Percentiles rank a stretch among this genome's conserved stretches.
Conservation (phyloP, 2,329 filamentous ascomycete genomes). For the Malbranchea cinnamomea region DNA sequence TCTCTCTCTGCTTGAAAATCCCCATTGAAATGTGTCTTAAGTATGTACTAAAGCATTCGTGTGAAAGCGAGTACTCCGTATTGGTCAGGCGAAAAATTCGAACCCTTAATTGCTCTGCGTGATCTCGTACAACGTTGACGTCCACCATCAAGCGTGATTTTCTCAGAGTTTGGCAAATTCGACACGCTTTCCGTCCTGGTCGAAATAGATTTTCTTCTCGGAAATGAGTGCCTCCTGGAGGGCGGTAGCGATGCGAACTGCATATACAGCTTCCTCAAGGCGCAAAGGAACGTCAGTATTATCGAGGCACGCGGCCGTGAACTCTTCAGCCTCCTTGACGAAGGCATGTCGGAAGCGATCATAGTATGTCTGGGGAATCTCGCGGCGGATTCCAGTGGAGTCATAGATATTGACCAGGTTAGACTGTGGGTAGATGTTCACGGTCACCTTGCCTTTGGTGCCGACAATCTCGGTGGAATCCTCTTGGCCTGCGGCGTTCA, state of each 20-base stretch:
- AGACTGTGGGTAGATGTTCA: constrained; percentile 43
- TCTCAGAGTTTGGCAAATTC: too few relatives aligned
- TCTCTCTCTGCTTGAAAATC: too few relatives aligned
- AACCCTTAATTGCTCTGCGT: too few relatives aligned
- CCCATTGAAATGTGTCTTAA: too few relatives aligned
- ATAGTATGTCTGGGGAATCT: constrained; percentile 49
- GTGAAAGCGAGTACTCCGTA: too few relatives aligned
- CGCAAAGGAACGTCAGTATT: constrained; percentile 40
- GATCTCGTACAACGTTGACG: too few relatives aligned
- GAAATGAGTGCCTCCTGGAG: constrained; percentile 42
- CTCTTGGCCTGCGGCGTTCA: constrained; percentile 55
- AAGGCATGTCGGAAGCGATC: constrained; percentile 49
- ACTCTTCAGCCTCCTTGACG: constrained; percentile 49
- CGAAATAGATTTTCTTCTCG: too few relatives aligned
- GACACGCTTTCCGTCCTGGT: too few relatives aligned
- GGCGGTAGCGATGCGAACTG: constrained; percentile 44
- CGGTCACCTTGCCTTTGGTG: constrained; percentile 46
- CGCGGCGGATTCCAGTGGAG: constrained; percentile 37
- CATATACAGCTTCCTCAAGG: constrained; percentile 42
- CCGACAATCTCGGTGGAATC: constrained; percentile 54
- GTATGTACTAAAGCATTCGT: too few relatives aligned
- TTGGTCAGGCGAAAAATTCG: too few relatives aligned
- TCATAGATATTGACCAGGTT: constrained; percentile 44
- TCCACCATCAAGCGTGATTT: too few relatives aligned
- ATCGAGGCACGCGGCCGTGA: constrained; percentile 44